A percentile compares a stretch with the other conserved stretches of the same genome.
phyloP scores from a whole-genome alignment of 441 rosid species.

The Erodium moschatum region DNA sequence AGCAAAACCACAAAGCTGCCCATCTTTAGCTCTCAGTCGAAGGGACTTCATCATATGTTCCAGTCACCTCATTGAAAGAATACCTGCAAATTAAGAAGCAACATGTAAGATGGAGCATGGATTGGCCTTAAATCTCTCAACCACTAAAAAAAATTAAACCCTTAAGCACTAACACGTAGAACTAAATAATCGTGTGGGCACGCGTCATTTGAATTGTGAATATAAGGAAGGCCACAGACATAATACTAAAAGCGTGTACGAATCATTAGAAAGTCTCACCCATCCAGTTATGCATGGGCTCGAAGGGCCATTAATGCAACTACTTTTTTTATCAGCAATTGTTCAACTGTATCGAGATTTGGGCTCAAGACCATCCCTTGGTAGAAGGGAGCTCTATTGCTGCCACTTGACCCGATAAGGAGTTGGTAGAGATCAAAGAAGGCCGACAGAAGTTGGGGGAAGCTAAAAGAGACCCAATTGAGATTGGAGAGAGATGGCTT shows the following conservation, averaged over 20 bases:
- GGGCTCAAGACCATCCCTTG: no score
- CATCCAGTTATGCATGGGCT: background rate
- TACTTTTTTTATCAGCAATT: no score
- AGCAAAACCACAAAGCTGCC: background rate
- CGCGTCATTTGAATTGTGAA: background rate
- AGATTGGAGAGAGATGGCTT: no score
- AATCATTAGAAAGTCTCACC: background rate
- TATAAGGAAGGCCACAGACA: background rate
- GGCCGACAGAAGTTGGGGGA: no score
- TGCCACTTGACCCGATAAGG: no score
- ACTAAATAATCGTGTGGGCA: background rate
- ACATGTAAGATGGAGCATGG: background rate
- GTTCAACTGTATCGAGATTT: no score
- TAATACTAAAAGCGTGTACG: background rate
- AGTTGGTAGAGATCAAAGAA: no score
- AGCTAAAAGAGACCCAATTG: no score
- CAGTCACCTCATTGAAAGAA: constrained; percentile 44
- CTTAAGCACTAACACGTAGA: background rate
- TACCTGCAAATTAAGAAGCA: constrained; percentile 28
- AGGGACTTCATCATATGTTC: constrained; percentile 36
- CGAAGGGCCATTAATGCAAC: background rate
- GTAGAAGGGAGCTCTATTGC: no score
- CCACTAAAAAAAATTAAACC: background rate
- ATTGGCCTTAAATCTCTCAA: no score
- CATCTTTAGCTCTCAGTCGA: constrained; percentile 21